These are phyloP conservation scores for Vitis cinerea DNA, from an alignment of 164 flowering plant species.

Conservation along the genomic window DNA sequence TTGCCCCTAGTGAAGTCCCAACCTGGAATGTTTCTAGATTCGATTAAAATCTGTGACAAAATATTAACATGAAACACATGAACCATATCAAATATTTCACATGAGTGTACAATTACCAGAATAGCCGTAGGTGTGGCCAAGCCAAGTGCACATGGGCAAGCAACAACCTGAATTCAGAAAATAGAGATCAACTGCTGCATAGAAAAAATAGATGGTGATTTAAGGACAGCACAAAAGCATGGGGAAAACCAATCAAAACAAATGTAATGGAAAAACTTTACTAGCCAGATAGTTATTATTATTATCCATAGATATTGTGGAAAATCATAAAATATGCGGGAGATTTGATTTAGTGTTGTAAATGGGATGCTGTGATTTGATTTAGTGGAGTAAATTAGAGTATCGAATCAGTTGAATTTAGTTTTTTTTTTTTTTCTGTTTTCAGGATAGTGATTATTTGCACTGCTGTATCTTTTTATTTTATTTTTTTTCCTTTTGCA, in stretches of 20 bases:
- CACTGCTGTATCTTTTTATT: too few species aligned
- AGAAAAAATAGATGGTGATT: neutral
- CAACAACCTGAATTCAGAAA: slow-evolving; percentile 67
- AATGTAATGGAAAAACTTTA: neutral
- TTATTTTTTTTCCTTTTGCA: too few species aligned
- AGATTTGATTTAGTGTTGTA: too few species aligned
- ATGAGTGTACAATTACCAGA: slow-evolving; percentile 43
- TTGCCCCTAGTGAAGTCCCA: slow-evolving; percentile 97
- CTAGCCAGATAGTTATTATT: too few species aligned
- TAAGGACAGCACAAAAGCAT: neutral
- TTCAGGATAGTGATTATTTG: too few species aligned
- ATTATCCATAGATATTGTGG: too few species aligned
- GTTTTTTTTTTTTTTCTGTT: too few species aligned
- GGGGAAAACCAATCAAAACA: neutral
- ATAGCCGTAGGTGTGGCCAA: slow-evolving; percentile 98
- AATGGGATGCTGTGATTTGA: too few species aligned
- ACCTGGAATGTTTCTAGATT: slow-evolving; percentile 43
- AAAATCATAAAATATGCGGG: too few species aligned
- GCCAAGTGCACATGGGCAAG: slow-evolving; percentile 99
- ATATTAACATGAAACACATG: neutral
- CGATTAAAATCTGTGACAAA: neutral
- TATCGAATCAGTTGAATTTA: too few species aligned
- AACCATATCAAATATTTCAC: neutral
- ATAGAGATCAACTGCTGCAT: slow-evolving; percentile 1
- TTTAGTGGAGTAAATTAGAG: too few species aligned